Percentiles rank a stretch among this genome's conserved stretches.
These are phyloP conservation scores for Casuarina glauca DNA, from an alignment of 306 rosid genomes.

Conservation along the genomic window DNA sequence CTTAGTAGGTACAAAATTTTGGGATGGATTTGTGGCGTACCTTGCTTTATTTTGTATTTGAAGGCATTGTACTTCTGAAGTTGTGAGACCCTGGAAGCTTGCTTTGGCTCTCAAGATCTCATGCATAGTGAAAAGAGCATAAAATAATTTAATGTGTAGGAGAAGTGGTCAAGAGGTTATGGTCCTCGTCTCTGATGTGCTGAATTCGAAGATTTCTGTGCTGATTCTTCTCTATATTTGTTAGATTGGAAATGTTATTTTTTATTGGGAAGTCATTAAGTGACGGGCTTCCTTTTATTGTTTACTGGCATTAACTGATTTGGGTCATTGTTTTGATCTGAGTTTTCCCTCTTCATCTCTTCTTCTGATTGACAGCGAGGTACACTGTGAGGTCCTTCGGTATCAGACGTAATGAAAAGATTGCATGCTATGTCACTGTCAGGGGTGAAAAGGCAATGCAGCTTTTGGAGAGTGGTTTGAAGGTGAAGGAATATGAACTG, in stretches of 20 bases:
- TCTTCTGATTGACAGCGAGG: slow-evolving; percentile 45
- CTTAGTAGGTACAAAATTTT: background rate
- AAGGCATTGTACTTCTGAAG: no score
- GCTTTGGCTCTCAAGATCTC: no score
- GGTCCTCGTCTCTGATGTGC: no score
- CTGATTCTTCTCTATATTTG: background rate
- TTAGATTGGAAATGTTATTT: background rate
- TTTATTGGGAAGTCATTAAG: background rate
- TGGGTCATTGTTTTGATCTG: background rate
- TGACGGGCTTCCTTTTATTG: background rate
- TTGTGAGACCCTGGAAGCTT: no score
- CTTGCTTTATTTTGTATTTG: no score
- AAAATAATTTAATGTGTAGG: no score
- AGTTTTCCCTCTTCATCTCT: background rate
- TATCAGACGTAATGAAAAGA: slow-evolving; percentile 81
- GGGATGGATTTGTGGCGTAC: no score
- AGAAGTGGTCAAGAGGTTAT: no score
- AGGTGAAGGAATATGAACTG: slow-evolving; percentile 82
- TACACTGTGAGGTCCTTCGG: slow-evolving; percentile 84
- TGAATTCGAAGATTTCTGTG: background rate
- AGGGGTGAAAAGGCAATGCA: slow-evolving; percentile 92
- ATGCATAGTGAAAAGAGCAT: no score
- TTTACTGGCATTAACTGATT: background rate
- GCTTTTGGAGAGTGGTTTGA: slow-evolving; percentile 81
- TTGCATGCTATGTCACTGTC: slow-evolving; percentile 86